Base-by-base conservation (phyloP, 1,284 basidiomycete genomes). In the Moesziomyces globuligerus region DNA sequence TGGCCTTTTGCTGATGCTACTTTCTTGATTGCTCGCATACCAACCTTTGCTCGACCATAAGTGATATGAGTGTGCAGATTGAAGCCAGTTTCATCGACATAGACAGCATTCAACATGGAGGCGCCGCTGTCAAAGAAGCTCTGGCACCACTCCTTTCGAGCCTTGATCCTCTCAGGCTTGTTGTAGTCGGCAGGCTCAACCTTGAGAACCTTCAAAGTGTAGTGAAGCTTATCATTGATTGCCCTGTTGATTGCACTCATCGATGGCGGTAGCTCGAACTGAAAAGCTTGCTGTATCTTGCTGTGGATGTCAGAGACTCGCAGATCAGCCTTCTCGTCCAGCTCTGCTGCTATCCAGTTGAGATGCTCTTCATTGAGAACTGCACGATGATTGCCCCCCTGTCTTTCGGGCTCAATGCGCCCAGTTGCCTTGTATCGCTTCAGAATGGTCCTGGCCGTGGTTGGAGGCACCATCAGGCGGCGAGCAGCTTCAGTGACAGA, bases 101-200 rank as follows among this genome's bases (percentile, higher is more conserved):
- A 46, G 18, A 46, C 26, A 29, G 44, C 28, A 4, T 34, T 18
- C 17, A 46, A 46, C 28, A 46, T 11, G 44, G 29, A 34, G 18
- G 32, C 26, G 9, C 44, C 44, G 34, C 28, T 46, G 26, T 46
- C 44, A 21, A 18, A 11, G 28, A 10, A 46, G 23, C 23, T 9
- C 28, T 46, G 44, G 17, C 29, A 28, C 44, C 44, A 46, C 11
- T 34, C 32, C 21, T 24, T 46, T 7, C 29, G 25, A 3, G 29
- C 29, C 25, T 34, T 15, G 17, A 46, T 46, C 17, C 28, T 7
- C 4, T 29, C 26, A 21, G 29, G 29, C 32, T 34, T 32, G 44
- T 46, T 46, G 44, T 46, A 46, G 29, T 46, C 28, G 4, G 32
- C 44, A 18, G 44, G 44, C 11, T 46, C 44, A 36, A 46, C 44